Conservation (phyloP, 805 yeast species). For the Debaryomyces castellii region DNA sequence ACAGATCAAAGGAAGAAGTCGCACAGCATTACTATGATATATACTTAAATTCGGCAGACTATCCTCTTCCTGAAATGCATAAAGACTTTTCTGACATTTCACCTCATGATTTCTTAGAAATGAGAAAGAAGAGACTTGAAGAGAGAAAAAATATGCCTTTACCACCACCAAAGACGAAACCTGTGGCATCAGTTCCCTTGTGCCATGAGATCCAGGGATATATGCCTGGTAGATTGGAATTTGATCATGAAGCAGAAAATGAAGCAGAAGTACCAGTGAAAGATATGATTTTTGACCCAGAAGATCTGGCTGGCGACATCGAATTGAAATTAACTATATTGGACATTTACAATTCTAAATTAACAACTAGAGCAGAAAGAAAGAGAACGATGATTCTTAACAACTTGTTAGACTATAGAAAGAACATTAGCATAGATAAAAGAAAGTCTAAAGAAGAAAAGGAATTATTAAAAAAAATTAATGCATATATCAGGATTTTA, state of each 20-base stretch:
- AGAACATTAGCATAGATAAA: slow-evolving; percentile 78
- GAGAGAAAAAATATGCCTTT: slow-evolving; percentile 67
- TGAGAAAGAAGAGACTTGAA: slow-evolving; percentile 70
- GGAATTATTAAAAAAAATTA: slow-evolving; percentile 70
- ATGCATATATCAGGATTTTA: slow-evolving; percentile 80
- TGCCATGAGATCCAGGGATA: slow-evolving; percentile 97
- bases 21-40: slow-evolving; percentile 74
- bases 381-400: slow-evolving; percentile 80
- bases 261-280: slow-evolving; percentile 94
- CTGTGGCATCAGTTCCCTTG: slow-evolving; percentile 89
- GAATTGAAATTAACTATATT: slow-evolving; percentile 84
- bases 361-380: slow-evolving; percentile 90
- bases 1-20: slow-evolving; percentile 88
- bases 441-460: slow-evolving; percentile 86
- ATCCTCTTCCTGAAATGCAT: slow-evolving; percentile 88
- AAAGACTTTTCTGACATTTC: slow-evolving; percentile 61
- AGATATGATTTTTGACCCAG: slow-evolving; percentile 94
- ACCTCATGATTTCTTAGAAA: slow-evolving; percentile 66
- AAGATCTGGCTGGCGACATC: slow-evolving; percentile 79
- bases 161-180: slow-evolving; percentile 82
- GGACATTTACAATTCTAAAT: slow-evolving; percentile 85
- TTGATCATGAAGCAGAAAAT: slow-evolving; percentile 94
- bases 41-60: slow-evolving; percentile 66
- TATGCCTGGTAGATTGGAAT: slow-evolving; percentile 98
- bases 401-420: slow-evolving; percentile 78